Evolutionary conservation across 1,284 basidiomycete genomes (phyloP).

Genomic region (Papiliotrema terrestris): DNA sequence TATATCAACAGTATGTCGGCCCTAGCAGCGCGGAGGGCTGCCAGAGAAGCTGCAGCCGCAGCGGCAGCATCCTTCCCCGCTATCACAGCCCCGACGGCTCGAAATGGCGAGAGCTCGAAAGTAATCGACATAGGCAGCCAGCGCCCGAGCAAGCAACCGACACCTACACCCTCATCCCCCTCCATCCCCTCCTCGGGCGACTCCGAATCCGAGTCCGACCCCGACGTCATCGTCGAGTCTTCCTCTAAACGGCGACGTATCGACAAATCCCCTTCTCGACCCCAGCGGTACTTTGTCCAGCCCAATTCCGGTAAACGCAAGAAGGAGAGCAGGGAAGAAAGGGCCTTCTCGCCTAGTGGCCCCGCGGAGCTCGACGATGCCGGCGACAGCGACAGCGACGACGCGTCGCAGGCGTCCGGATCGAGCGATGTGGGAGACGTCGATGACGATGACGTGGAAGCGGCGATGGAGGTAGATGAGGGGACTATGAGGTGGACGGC

Average conservation of each 20-base stretch:
- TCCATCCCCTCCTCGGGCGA: not conserved
- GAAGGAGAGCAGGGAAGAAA: not conserved
- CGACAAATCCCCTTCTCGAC: not conserved
- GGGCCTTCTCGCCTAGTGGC: constrained; percentile 34
- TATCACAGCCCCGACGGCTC: too few species aligned
- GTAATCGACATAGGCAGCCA: not conserved
- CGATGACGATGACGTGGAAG: constrained; percentile 18
- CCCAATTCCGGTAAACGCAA: not conserved
- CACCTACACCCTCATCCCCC: not conserved
- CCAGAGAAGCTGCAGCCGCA: constrained; percentile 5
- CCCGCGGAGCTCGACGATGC: constrained; percentile 15
- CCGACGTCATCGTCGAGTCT: not conserved
- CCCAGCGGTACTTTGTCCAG: constrained; percentile 1
- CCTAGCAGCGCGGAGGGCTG: constrained; percentile 18
- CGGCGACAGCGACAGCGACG: constrained; percentile 8
- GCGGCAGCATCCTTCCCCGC: too few species aligned
- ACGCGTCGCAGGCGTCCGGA: constrained; percentile 14
- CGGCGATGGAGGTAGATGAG: constrained; percentile 14
- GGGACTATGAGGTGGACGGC: constrained; percentile 17
- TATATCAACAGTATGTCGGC: constrained; percentile 14
- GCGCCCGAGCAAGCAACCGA: not conserved
- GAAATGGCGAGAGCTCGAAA: not conserved
- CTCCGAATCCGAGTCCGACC: too few species aligned
- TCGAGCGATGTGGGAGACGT: constrained; percentile 9
- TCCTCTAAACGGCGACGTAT: not conserved